phyloP scores from a whole-genome alignment of 805 yeast genomes.

The Suhomyces prunicola region DNA sequence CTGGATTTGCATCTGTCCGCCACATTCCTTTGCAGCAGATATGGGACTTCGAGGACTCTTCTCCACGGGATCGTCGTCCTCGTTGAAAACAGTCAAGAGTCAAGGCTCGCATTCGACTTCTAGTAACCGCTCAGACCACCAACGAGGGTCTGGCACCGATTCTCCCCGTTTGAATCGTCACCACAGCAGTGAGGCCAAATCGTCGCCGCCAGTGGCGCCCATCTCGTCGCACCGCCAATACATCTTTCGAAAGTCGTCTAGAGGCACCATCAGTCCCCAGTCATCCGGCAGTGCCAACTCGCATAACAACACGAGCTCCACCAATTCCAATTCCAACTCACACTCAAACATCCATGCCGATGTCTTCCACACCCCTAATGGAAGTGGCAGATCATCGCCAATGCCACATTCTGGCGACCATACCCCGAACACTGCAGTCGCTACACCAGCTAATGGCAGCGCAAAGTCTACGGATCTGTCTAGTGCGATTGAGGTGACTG shows the following conservation, averaged over 20 bases:
- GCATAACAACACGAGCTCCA: not conserved
- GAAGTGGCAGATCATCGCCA: not conserved
- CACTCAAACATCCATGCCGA: not conserved
- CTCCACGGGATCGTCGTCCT: conserved; percentile 6
- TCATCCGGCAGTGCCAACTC: conserved; percentile 18
- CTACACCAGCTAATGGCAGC: not conserved
- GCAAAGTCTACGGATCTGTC: not conserved
- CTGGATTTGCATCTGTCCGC: not conserved
- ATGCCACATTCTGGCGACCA: not conserved
- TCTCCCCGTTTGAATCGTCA: not conserved
- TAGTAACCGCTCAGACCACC: not conserved
- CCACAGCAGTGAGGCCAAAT: not conserved
- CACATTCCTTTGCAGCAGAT: not conserved
- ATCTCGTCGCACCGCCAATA: conserved; percentile 22
- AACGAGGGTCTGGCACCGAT: not conserved
- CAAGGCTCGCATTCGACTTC: not conserved
- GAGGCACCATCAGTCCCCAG: conserved; percentile 23
- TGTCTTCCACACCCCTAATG: not conserved
- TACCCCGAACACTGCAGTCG: not conserved
- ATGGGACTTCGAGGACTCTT: conserved; percentile 12
- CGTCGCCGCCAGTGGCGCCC: not conserved
- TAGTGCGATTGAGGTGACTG: not conserved
- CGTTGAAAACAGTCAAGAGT: not conserved
- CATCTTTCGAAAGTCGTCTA: conserved; percentile 21
- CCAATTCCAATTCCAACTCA: not conserved